Conservation (phyloP, 73 alveolate genomes). For the Paramecium primaurelia region DNA sequence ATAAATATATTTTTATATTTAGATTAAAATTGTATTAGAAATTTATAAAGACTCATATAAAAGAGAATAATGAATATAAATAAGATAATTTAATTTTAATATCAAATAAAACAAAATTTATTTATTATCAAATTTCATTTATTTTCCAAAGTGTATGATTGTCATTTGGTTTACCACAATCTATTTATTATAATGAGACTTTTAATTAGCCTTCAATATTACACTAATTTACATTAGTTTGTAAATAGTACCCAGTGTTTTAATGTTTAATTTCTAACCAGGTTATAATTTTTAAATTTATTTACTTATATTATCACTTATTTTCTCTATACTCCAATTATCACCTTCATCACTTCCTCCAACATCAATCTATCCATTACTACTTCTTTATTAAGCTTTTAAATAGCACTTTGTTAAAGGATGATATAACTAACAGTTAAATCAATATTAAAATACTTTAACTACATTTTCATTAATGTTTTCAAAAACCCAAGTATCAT, state of each 20-base stretch:
- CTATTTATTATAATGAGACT: not conserved
- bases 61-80: no score
- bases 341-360: slow-evolving; percentile 21
- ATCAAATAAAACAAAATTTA: not conserved
- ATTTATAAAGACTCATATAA: not conserved
- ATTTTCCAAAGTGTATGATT: not conserved
- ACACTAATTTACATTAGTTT: not conserved
- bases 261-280: not conserved
- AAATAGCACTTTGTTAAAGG: not conserved
- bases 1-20: no score
- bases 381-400: not conserved
- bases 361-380: not conserved
- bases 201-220: not conserved
- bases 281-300: not conserved
- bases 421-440: not conserved
- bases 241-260: not conserved
- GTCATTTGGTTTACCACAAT: not conserved
- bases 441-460: not conserved
- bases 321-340: not conserved
- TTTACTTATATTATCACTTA: not conserved
- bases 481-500: not conserved
- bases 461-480: not conserved
- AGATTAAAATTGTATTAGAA: no score
- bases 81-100: not conserved
- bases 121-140: not conserved